phyloP scores from a whole-genome alignment of 2,329 filamentous ascomycete genomes.

The Phaeosphaeriaceae sp. region DNA sequence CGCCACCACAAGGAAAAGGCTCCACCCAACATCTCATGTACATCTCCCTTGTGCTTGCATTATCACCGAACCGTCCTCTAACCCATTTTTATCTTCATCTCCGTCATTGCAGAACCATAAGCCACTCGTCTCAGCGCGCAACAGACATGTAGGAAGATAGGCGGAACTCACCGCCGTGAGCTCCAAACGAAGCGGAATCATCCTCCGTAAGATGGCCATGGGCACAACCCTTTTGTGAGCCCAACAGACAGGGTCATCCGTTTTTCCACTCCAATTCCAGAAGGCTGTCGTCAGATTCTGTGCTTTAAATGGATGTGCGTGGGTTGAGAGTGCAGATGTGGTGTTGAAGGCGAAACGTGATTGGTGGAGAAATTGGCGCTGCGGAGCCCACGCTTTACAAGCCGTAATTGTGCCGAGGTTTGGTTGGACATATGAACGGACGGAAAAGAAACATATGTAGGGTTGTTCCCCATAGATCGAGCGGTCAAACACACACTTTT shows the following conservation, averaged over 20 bases:
- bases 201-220: neutral
- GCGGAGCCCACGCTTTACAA: neutral
- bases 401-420: slow-evolving; percentile 1
- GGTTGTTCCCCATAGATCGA: neutral
- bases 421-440: neutral
- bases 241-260: neutral
- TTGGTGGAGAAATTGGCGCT: neutral
- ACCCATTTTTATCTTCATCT: neutral
- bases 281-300: neutral
- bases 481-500: neutral
- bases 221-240: neutral
- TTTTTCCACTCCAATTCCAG: neutral
- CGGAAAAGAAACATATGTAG: slow-evolving; percentile 3
- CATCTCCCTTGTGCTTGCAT: slow-evolving; percentile 3
- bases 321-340: slow-evolving; percentile 1
- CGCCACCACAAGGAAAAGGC: no score
- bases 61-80: neutral
- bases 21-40: neutral
- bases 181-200: neutral
- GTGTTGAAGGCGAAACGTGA: neutral
- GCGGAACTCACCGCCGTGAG: slow-evolving; percentile 1
- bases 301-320: slow-evolving; percentile 1
- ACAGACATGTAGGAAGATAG: neutral
- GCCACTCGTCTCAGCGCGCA: neutral
- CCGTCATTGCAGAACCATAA: neutral